Evolutionary conservation across 208 protist species (phyloP).

Genomic region (Leishmania turanica): DNA sequence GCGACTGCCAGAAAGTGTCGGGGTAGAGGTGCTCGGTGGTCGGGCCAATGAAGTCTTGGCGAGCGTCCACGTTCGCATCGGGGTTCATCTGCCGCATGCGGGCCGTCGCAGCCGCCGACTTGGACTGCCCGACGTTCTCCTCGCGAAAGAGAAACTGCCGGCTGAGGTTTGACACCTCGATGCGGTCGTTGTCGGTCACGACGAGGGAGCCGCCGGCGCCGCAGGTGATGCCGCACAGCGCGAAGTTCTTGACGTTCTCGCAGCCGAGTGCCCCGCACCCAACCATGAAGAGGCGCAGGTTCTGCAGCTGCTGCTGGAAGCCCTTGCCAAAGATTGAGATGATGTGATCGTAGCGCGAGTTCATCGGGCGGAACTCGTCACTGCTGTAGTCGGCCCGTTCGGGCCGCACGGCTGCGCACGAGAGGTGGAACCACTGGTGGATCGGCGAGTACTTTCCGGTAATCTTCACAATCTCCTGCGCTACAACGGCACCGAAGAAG

Average conservation of each 20-base stretch:
- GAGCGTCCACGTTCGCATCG: slow-evolving; percentile 70
- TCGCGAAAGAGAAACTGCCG: slow-evolving; percentile 99
- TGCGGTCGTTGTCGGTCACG: slow-evolving; percentile 99
- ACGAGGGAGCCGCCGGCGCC: slow-evolving; percentile 79
- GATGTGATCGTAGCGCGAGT: slow-evolving; percentile 76
- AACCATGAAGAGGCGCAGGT: slow-evolving; percentile 95
- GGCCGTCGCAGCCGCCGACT: slow-evolving; percentile 94
- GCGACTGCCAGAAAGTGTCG: slow-evolving; percentile 95
- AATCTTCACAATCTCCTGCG: slow-evolving; percentile 98
- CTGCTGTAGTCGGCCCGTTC: slow-evolving; percentile 38
- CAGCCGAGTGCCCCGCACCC: slow-evolving; percentile 99
- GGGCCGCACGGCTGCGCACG: slow-evolving; percentile 82
- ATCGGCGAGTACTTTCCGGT: slow-evolving; percentile 97
- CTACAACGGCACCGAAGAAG: slow-evolving; percentile 95
- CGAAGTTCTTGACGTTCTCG: slow-evolving; percentile 99
- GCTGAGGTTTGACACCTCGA: slow-evolving; percentile 99
- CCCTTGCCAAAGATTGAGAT: slow-evolving; percentile 78
- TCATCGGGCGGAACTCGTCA: slow-evolving; percentile 47
- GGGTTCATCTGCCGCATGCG: slow-evolving; percentile 97
- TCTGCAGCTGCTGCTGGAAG: slow-evolving; percentile 67
- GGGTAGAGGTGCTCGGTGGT: slow-evolving; percentile 97
- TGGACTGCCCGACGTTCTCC: slow-evolving; percentile 96
- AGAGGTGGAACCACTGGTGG: slow-evolving; percentile 96
- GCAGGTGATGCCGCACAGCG: slow-evolving; percentile 97
- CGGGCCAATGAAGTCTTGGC: slow-evolving; percentile 93